These are phyloP conservation scores for Phytopythium helicoides DNA, from an alignment of 352 stramenopile genomes.

Conservation along the genomic window DNA sequence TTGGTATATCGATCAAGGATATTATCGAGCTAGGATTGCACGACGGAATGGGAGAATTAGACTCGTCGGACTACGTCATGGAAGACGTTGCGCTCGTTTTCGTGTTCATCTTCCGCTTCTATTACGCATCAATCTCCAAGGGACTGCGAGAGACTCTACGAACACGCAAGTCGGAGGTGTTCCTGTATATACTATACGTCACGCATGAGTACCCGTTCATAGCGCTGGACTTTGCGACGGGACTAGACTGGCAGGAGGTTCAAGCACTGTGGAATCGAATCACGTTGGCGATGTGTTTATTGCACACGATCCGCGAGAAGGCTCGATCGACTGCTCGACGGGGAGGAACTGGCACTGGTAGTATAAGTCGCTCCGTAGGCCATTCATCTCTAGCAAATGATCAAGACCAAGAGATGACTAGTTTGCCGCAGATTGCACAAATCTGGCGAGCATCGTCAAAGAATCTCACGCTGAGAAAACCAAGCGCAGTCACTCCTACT, in stretches of 20 bases:
- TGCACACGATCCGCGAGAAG: slow-evolving; percentile 9
- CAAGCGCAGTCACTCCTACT: neutral
- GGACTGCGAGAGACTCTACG: slow-evolving; percentile 3
- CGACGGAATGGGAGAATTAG: slow-evolving; percentile 16
- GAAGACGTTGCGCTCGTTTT: slow-evolving; percentile 15
- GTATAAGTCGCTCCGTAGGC: neutral
- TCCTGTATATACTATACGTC: slow-evolving; percentile 11
- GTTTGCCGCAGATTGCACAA: neutral
- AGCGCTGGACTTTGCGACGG: slow-evolving; percentile 7
- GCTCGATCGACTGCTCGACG: neutral
- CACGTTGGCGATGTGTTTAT: slow-evolving; percentile 7
- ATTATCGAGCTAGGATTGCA: neutral
- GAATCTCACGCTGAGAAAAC: neutral
- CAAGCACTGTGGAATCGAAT: slow-evolving; percentile 14
- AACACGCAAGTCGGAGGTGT: slow-evolving; percentile 13
- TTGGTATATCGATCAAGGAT: slow-evolving; percentile 3
- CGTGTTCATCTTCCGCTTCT: slow-evolving; percentile 18
- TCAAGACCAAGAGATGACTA: neutral
- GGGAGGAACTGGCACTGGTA: neutral
- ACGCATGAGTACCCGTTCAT: slow-evolving; percentile 16
- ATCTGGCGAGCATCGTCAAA: slow-evolving; percentile 1
- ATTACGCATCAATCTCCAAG: slow-evolving; percentile 13
- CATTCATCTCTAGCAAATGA: neutral
- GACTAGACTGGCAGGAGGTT: slow-evolving; percentile 13
- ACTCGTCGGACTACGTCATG: slow-evolving; percentile 8